phyloP scores from a whole-genome alignment of 2,329 filamentous ascomycete genomes.

The Curvularia eragrostidis region DNA sequence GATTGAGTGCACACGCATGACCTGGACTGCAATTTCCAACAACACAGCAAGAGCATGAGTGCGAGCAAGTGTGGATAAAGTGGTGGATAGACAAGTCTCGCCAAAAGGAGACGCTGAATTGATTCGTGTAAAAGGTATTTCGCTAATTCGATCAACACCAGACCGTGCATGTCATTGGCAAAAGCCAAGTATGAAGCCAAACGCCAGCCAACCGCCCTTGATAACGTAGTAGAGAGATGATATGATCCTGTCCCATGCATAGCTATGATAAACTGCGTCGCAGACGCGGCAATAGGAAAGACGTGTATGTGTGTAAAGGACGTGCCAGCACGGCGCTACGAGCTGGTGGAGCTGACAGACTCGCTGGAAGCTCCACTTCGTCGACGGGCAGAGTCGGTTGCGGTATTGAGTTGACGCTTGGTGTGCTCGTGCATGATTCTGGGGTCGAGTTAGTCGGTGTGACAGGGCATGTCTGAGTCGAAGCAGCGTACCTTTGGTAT shows the following conservation, averaged over 20 bases:
- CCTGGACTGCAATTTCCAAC: not conserved
- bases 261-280: conserved; percentile 10
- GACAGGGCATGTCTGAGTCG: not conserved
- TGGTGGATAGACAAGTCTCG: not conserved
- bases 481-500: conserved; percentile 52
- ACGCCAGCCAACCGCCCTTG: conserved; percentile 8
- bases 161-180: conserved; percentile 5
- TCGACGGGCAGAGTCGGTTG: conserved; percentile 54
- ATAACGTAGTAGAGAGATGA: not conserved
- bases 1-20: not conserved
- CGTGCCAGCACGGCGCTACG: conserved; percentile 14
- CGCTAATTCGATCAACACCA: conserved; percentile 13
- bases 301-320: not conserved
- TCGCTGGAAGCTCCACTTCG: conserved; percentile 34
- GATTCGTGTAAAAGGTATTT: conserved; percentile 10
- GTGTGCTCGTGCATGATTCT: conserved; percentile 61
- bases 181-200: conserved; percentile 11
- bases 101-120: conserved; percentile 8
- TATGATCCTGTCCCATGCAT: conserved; percentile 9
- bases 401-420: conserved; percentile 56
- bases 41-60: not conserved
- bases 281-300: conserved; percentile 8
- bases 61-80: not conserved
- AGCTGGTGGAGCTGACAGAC: conserved; percentile 31
- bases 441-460: conserved; percentile 16